Evolutionary conservation across 1,139 yeast genomes (phyloP).

Genomic region (Hanseniaspora gamundiae): DNA sequence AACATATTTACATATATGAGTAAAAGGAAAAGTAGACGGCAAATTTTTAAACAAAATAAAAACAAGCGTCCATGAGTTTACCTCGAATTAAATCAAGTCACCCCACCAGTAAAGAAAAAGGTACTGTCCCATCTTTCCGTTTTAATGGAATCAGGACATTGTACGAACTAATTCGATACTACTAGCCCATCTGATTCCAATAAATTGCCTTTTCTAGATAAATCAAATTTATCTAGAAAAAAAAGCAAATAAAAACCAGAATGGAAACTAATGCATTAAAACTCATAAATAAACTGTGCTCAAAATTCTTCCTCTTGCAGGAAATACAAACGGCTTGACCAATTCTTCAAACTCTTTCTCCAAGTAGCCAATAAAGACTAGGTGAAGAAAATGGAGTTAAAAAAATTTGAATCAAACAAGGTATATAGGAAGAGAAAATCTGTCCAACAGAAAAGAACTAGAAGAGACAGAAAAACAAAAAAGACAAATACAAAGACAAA

Average conservation of each 20-base stretch:
- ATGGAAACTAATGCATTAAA: background rate
- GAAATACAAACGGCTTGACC: constrained; percentile 1
- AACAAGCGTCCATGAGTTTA: background rate
- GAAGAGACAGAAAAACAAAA: background rate
- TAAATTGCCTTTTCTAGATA: background rate
- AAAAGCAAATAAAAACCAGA: background rate
- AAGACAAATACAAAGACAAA: background rate
- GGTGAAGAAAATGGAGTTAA: background rate
- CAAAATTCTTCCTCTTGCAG: constrained; percentile 1
- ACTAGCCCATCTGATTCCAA: background rate
- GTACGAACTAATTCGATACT: background rate
- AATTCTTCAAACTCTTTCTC: background rate
- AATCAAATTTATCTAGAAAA: background rate
- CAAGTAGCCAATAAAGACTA: background rate
- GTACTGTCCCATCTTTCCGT: background rate
- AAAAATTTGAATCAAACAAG: constrained; percentile 1
- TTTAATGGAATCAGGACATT: background rate
- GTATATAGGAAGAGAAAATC: background rate
- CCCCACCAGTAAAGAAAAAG: background rate
- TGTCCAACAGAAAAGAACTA: background rate
- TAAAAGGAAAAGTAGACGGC: background rate
- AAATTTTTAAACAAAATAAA: no score
- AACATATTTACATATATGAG: background rate
- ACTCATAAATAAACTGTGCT: constrained; percentile 1
- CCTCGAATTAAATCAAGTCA: background rate